These are phyloP conservation scores for Juncus inflexus DNA, from an alignment of 176 grass and related monocot genomes.

Conservation along the genomic window DNA sequence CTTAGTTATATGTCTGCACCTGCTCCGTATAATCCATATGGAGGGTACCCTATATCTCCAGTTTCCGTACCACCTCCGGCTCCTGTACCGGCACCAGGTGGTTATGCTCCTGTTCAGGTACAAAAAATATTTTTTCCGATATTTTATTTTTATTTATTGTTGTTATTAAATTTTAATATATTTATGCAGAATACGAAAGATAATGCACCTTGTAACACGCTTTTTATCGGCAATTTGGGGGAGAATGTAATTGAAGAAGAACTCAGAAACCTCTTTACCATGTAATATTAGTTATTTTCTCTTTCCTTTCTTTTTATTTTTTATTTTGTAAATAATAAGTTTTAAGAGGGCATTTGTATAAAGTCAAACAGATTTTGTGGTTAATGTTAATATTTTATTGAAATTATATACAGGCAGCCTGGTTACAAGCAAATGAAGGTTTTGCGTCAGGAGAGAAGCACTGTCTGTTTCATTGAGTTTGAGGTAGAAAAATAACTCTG, in stretches of 20 bases:
- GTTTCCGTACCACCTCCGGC: conserved; percentile 64
- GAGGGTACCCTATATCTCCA: conserved; percentile 56
- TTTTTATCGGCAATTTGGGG: conserved; percentile 98
- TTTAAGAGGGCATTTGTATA: conserved; percentile 4
- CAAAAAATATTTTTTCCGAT: conserved; percentile 11
- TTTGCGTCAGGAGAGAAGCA: conserved; percentile 92
- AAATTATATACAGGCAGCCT: conserved; percentile 54
- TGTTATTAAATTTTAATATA: conserved; percentile 16
- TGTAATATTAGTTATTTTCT: conserved; percentile 53
- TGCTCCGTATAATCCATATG: conserved; percentile 84
- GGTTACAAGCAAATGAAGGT: conserved; percentile 99
- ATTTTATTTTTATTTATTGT: not conserved
- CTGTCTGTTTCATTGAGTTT: conserved; percentile 99
- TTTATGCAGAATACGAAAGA: conserved; percentile 93
- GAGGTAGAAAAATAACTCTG: conserved; percentile 30
- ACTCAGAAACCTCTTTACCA: conserved; percentile 68
- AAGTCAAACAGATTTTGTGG: not conserved
- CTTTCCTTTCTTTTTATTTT: conserved; percentile 12
- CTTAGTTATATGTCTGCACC: conserved; percentile 73
- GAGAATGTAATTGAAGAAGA: conserved; percentile 99
- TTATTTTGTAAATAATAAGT: conserved; percentile 18
- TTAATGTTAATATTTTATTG: not conserved
- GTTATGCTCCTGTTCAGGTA: conserved; percentile 98
- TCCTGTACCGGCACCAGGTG: conserved; percentile 56
- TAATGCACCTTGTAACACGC: conserved; percentile 95